phyloP scores from a whole-genome alignment of 495 filamentous ascomycete genomes.

The Acidomyces sp. region DNA sequence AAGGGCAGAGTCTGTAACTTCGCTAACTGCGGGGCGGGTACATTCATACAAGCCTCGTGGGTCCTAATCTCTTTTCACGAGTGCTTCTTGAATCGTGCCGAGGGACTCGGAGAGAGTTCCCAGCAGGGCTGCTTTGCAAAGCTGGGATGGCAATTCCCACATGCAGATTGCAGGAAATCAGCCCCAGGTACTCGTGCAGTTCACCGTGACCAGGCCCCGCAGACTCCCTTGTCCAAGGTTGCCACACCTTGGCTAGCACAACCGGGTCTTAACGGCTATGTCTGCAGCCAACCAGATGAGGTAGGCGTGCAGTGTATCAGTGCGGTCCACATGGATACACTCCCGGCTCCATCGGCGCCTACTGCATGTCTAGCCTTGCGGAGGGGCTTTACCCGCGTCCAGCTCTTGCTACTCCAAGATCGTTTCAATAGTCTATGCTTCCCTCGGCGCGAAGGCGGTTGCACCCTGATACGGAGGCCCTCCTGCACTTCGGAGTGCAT shows the following conservation, averaged over 20 bases:
- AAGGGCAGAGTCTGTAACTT: neutral
- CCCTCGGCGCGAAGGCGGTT: neutral
- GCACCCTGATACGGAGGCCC: neutral
- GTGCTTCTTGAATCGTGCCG: no score
- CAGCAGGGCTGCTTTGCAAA: neutral
- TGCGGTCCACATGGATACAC: conserved; percentile 7
- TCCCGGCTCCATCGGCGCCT: conserved; percentile 8
- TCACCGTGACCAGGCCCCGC: conserved; percentile 10
- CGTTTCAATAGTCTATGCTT: conserved; percentile 1
- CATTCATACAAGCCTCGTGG: no score
- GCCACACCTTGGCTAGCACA: neutral
- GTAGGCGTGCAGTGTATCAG: conserved; percentile 1
- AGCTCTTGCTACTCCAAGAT: conserved; percentile 1
- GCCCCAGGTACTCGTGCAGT: no score
- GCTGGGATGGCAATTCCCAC: neutral
- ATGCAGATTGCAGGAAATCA: neutral
- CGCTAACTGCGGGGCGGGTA: neutral
- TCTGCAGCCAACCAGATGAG: conserved; percentile 14
- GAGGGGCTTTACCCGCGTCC: conserved; percentile 12
- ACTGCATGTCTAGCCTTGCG: conserved; percentile 20
- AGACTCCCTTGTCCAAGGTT: neutral
- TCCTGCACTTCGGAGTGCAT: neutral
- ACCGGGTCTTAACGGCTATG: conserved; percentile 5
- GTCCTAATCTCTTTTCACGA: no score
- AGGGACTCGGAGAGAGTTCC: no score